phyloP scores from a whole-genome alignment of 257 asterid genomes.

The Scutellaria minor region DNA sequence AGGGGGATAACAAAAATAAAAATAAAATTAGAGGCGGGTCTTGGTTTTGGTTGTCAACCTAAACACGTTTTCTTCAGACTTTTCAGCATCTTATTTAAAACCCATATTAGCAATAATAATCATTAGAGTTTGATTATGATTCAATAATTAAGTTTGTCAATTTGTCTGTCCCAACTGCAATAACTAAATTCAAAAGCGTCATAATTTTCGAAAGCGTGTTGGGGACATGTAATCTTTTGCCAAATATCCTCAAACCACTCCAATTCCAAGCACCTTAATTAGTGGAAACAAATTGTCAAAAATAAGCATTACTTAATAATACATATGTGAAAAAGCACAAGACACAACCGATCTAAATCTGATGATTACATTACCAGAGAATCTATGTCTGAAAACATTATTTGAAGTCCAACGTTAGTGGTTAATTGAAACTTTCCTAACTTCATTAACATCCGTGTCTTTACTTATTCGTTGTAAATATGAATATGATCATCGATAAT shows the following conservation, averaged over 20 bases:
- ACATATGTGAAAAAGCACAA: neutral
- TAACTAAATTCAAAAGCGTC: constrained; percentile 11
- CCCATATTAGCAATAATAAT: constrained; percentile 2
- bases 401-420: constrained; percentile 15
- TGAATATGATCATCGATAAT: too few relatives aligned
- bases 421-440: neutral
- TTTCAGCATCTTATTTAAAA: neutral
- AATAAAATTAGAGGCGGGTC: too few relatives aligned
- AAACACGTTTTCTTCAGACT: constrained; percentile 30
- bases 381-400: constrained; percentile 22
- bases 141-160: neutral
- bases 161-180: constrained; percentile 3
- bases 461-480: neutral
- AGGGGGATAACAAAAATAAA: too few relatives aligned
- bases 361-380: constrained; percentile 30
- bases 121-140: constrained; percentile 29
- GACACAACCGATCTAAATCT: neutral
- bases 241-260: constrained; percentile 28
- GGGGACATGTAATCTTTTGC: neutral
- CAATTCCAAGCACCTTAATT: constrained; percentile 27
- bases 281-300: constrained; percentile 33
- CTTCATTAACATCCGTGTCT: neutral
- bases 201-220: constrained; percentile 28
- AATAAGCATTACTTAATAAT: neutral
- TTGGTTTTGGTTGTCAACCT: constrained; percentile 29